Conservation (phyloP, 2,329 filamentous ascomycete genomes). For the Fusarium guadeloupense region DNA sequence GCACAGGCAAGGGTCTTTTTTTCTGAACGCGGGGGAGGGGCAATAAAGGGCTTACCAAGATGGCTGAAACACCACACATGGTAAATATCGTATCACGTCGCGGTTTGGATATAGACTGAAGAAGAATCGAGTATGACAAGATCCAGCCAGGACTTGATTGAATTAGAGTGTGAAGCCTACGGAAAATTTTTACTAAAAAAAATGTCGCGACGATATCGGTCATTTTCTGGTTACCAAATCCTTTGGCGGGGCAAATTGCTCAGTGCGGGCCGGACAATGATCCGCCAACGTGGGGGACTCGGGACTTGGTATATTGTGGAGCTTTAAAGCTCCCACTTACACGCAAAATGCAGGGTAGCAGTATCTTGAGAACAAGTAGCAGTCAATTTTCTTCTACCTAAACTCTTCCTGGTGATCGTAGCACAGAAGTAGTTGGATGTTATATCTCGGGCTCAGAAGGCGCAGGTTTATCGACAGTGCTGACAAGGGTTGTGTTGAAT, state of each 20-base stretch:
- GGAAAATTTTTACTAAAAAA: constrained; percentile 19
- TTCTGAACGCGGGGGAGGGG: constrained; percentile 29
- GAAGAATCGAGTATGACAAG: constrained; percentile 12
- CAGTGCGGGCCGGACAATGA: constrained; percentile 24
- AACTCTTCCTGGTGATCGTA: no score
- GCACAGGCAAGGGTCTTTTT: constrained; percentile 23
- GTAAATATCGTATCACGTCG: constrained; percentile 21
- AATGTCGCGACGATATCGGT: constrained; percentile 28
- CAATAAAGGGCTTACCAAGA: constrained; percentile 26
- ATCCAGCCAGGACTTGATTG: constrained; percentile 16
- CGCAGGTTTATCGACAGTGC: no score
- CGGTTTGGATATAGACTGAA: not conserved
- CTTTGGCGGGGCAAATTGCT: constrained; percentile 23
- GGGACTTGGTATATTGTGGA: no score
- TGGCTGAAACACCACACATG: constrained; percentile 37
- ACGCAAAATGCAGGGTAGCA: not conserved
- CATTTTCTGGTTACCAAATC: constrained; percentile 26
- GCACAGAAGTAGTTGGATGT: no score
- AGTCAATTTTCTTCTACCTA: no score
- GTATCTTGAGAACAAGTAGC: no score
- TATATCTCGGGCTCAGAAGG: no score
- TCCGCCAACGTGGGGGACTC: constrained; percentile 13
- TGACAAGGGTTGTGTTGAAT: no score
- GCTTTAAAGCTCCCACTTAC: not conserved
- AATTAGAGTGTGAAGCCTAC: constrained; percentile 20